phyloP scores from a whole-genome alignment of 1,284 basidiomycete genomes.

The Schizophyllum commune region DNA sequence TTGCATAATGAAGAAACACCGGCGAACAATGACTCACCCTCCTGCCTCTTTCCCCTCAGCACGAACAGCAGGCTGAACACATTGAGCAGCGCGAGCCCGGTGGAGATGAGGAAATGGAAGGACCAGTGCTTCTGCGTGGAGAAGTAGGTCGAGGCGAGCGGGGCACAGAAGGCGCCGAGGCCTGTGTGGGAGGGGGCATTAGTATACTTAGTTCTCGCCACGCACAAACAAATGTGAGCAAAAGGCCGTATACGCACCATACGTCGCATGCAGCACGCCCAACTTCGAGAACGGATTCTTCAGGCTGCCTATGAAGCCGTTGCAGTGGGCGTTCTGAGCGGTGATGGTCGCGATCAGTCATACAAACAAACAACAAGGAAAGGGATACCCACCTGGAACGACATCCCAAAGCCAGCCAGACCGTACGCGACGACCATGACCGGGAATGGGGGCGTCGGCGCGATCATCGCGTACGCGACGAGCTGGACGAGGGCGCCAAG shows the following conservation, averaged over 20 bases:
- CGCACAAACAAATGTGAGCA: no score
- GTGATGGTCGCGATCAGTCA: no score
- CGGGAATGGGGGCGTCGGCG: constrained; percentile 59
- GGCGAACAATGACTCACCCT: constrained; percentile 26
- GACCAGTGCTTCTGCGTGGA: constrained; percentile 33
- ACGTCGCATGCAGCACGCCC: constrained; percentile 43
- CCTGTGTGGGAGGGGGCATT: no score
- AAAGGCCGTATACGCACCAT: constrained; percentile 13
- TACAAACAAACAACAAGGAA: no score
- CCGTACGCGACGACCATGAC: constrained; percentile 53
- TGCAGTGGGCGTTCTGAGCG: constrained; percentile 43
- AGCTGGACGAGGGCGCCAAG: constrained; percentile 24
- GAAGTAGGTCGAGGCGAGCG: neutral
- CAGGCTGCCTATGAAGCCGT: constrained; percentile 44
- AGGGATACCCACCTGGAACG: constrained; percentile 34
- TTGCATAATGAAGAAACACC: neutral
- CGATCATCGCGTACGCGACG: constrained; percentile 27
- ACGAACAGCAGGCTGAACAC: constrained; percentile 33
- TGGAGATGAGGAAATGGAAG: constrained; percentile 53
- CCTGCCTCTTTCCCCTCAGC: constrained; percentile 48
- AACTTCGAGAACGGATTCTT: constrained; percentile 41
- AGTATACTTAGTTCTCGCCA: no score
- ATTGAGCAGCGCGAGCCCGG: constrained; percentile 45
- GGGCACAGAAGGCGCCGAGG: neutral
- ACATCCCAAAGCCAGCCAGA: constrained; percentile 55